A percentile compares a stretch with the other conserved stretches of the same genome.
These are phyloP conservation scores for Hypoxylon crocopeplum DNA, from an alignment of 495 filamentous ascomycete species.

Conservation along the genomic window DNA sequence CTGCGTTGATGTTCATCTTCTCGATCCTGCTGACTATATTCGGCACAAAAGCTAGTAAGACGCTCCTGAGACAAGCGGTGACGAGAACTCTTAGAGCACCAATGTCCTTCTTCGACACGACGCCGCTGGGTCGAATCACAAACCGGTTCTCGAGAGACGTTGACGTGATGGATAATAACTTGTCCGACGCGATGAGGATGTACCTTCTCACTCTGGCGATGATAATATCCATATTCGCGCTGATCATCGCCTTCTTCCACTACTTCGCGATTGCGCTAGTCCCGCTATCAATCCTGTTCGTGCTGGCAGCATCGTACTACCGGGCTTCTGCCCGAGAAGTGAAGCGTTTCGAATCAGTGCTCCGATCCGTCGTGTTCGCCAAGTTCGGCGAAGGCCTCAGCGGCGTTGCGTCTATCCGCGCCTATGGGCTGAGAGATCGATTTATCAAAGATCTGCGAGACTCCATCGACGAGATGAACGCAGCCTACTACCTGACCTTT, in stretches of 20 bases:
- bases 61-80: conserved; percentile 86
- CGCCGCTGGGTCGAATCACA: conserved; percentile 92
- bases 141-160: conserved; percentile 97
- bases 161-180: conserved; percentile 92
- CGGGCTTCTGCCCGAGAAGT: conserved; percentile 89
- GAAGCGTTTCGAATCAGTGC: conserved; percentile 89
- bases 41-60: conserved; percentile 79
- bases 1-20: conserved; percentile 78
- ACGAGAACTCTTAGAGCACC: conserved; percentile 82
- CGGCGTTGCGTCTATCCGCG: conserved; percentile 83
- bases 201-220: conserved; percentile 85
- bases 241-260: conserved; percentile 93
- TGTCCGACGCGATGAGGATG: conserved; percentile 91
- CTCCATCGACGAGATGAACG: conserved; percentile 88
- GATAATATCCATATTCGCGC: conserved; percentile 77
- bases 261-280: conserved; percentile 92
- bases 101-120: conserved; percentile 98
- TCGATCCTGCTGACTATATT: conserved; percentile 71
- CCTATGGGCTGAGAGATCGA: conserved; percentile 78
- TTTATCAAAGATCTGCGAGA: conserved; percentile 72
- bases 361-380: conserved; percentile 88
- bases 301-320: conserved; percentile 88
- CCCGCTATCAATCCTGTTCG: conserved; percentile 79
- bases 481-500: conserved; percentile 92
- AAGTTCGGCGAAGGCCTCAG: conserved; percentile 88